Base-by-base conservation (phyloP, 176 grass and related monocot genomes). In the Triticum urartu region DNA sequence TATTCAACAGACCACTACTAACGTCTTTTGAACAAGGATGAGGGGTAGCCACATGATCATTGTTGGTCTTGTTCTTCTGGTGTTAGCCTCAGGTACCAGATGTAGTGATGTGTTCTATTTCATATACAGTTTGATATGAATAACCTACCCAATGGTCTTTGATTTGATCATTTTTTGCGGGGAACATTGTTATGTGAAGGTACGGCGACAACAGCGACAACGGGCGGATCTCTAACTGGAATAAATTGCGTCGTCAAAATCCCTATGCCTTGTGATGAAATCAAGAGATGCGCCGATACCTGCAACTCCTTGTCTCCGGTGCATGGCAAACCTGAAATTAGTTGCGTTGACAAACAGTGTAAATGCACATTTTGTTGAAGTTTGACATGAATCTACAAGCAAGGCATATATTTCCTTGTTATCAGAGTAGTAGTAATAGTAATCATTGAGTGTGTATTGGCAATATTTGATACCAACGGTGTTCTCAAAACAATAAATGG, bases 231-330 rank as follows among this genome's bases (percentile, higher is more conserved):
- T 2, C 72, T 50, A 50, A 30, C 42, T 0, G 24, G 13, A 50
- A 50, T 17, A 8, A 25, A 75, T 3, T 75, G 72, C 43, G 0
- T 50, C 50, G 72, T 75, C 17, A 50, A 50, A 17, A 75, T 24
- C 72, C 72, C 24, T 75, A 75, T 75, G 43, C 7, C 43, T 18
- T 75, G 72, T 75, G 72, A 50, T 50, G 43, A 75, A 50, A 75
- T 75, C 42, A 50, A 50, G 72, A 52, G 24, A 75, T 75, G 72
- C 3, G 1, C 52, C 28, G 42, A 75, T 43, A 75, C 43, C 4
- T 75, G 72, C 72, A 50, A 75, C 72, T 75, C 22, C 11, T 30
- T 75, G 12, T 75, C 40, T 10, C 9, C 38, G 2, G 24, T 43
- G 7, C 72, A 3, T 17, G 3, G 42, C 72, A 50, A 75, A 43